phyloP scores from a whole-genome alignment of 179 eudicot species.

The Beta lomatogona region DNA sequence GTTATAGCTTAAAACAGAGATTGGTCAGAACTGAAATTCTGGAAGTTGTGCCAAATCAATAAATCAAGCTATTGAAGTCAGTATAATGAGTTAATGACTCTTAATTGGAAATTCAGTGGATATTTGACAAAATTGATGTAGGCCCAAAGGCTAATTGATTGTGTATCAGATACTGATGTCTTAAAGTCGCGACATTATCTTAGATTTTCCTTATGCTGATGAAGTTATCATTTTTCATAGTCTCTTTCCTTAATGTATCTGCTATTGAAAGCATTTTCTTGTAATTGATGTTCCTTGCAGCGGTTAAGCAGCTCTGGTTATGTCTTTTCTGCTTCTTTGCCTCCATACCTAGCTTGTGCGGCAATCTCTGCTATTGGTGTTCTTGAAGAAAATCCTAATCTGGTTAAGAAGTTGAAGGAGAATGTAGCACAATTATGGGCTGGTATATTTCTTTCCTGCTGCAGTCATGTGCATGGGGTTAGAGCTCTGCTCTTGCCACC shows the following conservation, averaged over 20 bases:
- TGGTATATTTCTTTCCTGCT: conserved; percentile 49
- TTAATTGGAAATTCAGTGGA: too few species aligned
- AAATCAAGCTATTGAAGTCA: too few species aligned
- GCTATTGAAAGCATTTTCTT: not conserved
- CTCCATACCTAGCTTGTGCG: conserved; percentile 94
- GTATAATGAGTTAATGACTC: too few species aligned
- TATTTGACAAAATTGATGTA: not conserved
- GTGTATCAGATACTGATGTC: not conserved
- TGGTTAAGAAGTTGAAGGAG: conserved; percentile 59
- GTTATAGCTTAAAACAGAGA: not conserved
- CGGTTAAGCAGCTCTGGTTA: conserved; percentile 97
- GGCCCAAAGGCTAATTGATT: not conserved
- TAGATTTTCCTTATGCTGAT: conserved; percentile 7
- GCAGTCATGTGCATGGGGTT: not conserved
- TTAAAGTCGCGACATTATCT: not conserved
- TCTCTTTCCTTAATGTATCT: not conserved
- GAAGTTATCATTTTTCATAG: not conserved
- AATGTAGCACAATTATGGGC: conserved; percentile 58
- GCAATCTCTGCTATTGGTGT: conserved; percentile 92
- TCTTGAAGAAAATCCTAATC: conserved; percentile 69
- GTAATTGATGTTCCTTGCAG: conserved; percentile 42
- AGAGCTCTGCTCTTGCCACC: not conserved
- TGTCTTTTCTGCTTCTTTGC: conserved; percentile 97
- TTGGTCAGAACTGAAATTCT: not conserved
- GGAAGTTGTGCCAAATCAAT: not conserved